These are phyloP conservation scores for Rhizopogon vinicolor DNA, from an alignment of 768 basidiomycete genomes.

Conservation along the genomic window DNA sequence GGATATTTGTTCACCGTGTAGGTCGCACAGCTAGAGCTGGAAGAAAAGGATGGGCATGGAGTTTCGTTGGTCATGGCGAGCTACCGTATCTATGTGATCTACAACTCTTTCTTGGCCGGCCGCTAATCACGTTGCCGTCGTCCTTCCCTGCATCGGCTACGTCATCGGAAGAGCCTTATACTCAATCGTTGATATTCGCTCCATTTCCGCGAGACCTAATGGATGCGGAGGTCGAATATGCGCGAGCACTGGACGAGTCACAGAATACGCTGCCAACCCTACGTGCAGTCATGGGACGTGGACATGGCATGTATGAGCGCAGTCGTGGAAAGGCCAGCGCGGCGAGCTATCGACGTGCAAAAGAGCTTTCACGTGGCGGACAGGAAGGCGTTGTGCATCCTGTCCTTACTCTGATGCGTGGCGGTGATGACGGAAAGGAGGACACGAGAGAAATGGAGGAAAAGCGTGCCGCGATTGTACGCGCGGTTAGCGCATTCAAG, in stretches of 20 bases:
- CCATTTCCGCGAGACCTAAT: constrained; percentile 74
- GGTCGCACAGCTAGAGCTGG: constrained; percentile 96
- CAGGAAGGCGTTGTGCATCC: constrained; percentile 63
- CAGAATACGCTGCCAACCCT: constrained; percentile 63
- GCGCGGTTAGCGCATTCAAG: constrained; percentile 74
- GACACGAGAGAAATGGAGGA: constrained; percentile 34
- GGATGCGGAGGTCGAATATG: constrained; percentile 83
- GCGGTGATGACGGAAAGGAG: constrained; percentile 29
- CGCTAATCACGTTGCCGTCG: constrained; percentile 46
- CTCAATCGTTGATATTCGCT: constrained; percentile 73
- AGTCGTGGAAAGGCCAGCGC: constrained; percentile 87
- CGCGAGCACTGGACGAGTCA: constrained; percentile 57
- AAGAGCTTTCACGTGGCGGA: constrained; percentile 70
- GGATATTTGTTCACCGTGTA: constrained; percentile 95
- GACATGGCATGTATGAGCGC: constrained; percentile 91
- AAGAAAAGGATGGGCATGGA: constrained; percentile 94
- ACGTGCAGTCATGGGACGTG: constrained; percentile 80
- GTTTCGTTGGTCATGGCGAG: constrained; percentile 81
- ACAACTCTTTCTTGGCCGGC: constrained; percentile 86
- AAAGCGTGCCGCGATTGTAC: constrained; percentile 61
- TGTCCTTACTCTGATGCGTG: constrained; percentile 45
- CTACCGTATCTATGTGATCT: constrained; percentile 90
- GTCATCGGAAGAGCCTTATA: constrained; percentile 58
- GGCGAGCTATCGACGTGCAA: constrained; percentile 83
- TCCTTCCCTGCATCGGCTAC: constrained; percentile 26